Conservation (phyloP, 1,284 basidiomycete species). For the Tylopilus sp. region DNA sequence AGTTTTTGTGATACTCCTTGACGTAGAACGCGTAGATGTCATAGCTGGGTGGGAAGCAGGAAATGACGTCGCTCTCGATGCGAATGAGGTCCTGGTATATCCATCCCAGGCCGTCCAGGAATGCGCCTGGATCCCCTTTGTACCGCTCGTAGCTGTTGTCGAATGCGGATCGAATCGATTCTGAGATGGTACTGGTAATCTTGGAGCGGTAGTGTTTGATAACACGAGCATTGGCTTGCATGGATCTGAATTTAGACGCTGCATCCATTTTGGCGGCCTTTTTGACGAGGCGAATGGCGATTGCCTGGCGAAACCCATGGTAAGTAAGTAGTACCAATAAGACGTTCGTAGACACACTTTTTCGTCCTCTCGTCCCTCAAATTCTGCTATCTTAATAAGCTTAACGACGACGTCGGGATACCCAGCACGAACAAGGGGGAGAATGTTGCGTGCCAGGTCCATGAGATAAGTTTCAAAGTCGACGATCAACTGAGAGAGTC, state of each 20-base stretch:
- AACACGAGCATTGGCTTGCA: slow-evolving; percentile 89
- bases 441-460: slow-evolving; percentile 71
- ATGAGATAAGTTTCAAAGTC: slow-evolving; percentile 89
- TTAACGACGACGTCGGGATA: slow-evolving; percentile 85
- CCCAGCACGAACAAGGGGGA: slow-evolving; percentile 80
- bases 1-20: slow-evolving; percentile 89
- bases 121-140: slow-evolving; percentile 63
- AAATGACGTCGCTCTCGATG: slow-evolving; percentile 83
- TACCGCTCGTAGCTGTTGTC: slow-evolving; percentile 64
- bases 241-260: slow-evolving; percentile 85
- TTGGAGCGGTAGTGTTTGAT: slow-evolving; percentile 97
- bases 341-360: slow-evolving; percentile 54
- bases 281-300: slow-evolving; percentile 91
- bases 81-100: slow-evolving; percentile 93
- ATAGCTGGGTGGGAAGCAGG: slow-evolving; percentile 91
- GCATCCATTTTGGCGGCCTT: slow-evolving; percentile 87
- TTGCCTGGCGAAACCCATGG: slow-evolving; percentile 51
- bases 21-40: slow-evolving; percentile 84
- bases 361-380: slow-evolving; percentile 92
- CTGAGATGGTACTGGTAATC: slow-evolving; percentile 76
- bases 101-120: slow-evolving; percentile 83
- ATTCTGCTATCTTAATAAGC: slow-evolving; percentile 90
- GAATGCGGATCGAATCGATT: slow-evolving; percentile 76
- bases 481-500: slow-evolving; percentile 77
- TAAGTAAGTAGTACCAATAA: background rate